phyloP scores from a whole-genome alignment of 78 protist genomes.

The Thecamonas trahens region DNA sequence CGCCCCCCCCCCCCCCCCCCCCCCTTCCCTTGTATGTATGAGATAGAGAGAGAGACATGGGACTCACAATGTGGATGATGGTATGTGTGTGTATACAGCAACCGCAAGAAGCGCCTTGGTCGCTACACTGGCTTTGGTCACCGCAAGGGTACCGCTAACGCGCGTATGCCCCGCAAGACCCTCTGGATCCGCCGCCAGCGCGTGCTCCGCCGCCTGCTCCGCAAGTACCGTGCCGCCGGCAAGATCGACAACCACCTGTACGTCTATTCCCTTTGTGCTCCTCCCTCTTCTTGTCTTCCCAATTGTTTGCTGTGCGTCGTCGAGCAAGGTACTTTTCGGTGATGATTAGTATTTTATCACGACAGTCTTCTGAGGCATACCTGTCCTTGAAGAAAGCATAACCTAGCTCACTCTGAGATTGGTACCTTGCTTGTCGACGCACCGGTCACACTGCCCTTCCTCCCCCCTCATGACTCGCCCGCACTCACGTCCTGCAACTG shows the following conservation, averaged over 20 bases:
- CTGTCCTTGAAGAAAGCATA: too few relatives aligned
- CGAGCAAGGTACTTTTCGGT: too few relatives aligned
- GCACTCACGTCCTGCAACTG: too few relatives aligned
- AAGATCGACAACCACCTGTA: constrained; percentile 90
- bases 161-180: constrained; percentile 92
- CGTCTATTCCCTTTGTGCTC: constrained; percentile 13
- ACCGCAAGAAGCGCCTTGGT: not conserved
- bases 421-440: too few relatives aligned
- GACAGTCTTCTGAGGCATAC: too few relatives aligned
- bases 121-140: constrained; percentile 92
- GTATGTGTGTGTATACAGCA: too few relatives aligned
- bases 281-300: constrained; percentile 11
- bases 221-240: constrained; percentile 90
- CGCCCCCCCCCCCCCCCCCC: constrained; percentile 89
- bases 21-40: constrained; percentile 33
- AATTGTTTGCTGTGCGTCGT: not conserved
- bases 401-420: too few relatives aligned
- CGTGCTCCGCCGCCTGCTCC: constrained; percentile 94
- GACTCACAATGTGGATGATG: too few relatives aligned
- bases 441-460: too few relatives aligned
- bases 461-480: too few relatives aligned
- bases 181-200: constrained; percentile 97
- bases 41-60: too few relatives aligned
- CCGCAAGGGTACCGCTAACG: constrained; percentile 95
- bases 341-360: too few relatives aligned